Percentiles rank a stretch among this genome's conserved stretches.
These are phyloP conservation scores for Hermanozyma aechmeae DNA, from an alignment of 805 yeast genomes.

Conservation along the genomic window DNA sequence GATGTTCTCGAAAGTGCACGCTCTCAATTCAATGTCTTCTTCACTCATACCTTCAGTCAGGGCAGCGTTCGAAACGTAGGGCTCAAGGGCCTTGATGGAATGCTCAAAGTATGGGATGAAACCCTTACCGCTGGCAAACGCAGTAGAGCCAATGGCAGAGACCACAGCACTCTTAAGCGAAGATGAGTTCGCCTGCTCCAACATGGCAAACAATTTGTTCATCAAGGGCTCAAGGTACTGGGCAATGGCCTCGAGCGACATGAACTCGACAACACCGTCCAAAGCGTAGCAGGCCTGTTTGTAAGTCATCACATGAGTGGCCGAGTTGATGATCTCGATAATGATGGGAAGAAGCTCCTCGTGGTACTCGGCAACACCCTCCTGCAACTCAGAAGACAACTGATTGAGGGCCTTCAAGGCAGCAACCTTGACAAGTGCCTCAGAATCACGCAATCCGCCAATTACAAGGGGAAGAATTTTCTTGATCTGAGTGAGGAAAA, in stretches of 20 bases:
- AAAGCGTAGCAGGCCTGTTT: conserved; percentile 85
- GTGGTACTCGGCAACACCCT: conserved; percentile 75
- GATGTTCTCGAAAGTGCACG: conserved; percentile 85
- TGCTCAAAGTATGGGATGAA: conserved; percentile 80
- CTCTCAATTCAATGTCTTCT: conserved; percentile 85
- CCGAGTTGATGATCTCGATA: conserved; percentile 77
- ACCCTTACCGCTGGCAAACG: conserved; percentile 85
- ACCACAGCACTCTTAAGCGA: conserved; percentile 75
- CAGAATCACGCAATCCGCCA: conserved; percentile 67
- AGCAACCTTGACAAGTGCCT: conserved; percentile 70
- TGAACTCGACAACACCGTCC: conserved; percentile 86
- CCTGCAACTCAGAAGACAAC: conserved; percentile 78
- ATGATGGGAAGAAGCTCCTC: conserved; percentile 76
- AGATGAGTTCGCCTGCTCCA: conserved; percentile 64
- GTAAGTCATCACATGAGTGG: conserved; percentile 75
- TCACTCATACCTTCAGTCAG: conserved; percentile 71
- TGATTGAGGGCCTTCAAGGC: conserved; percentile 76
- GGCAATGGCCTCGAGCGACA: conserved; percentile 78
- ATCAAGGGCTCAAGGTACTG: conserved; percentile 80
- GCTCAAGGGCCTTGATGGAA: conserved; percentile 74
- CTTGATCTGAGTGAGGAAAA: conserved; percentile 62
- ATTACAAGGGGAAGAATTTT: conserved; percentile 66
- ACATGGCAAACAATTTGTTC: conserved; percentile 80
- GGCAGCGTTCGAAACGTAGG: conserved; percentile 63
- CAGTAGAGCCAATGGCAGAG: conserved; percentile 94